Conservation (phyloP, 768 basidiomycete species). For the Boletellus sp. region DNA sequence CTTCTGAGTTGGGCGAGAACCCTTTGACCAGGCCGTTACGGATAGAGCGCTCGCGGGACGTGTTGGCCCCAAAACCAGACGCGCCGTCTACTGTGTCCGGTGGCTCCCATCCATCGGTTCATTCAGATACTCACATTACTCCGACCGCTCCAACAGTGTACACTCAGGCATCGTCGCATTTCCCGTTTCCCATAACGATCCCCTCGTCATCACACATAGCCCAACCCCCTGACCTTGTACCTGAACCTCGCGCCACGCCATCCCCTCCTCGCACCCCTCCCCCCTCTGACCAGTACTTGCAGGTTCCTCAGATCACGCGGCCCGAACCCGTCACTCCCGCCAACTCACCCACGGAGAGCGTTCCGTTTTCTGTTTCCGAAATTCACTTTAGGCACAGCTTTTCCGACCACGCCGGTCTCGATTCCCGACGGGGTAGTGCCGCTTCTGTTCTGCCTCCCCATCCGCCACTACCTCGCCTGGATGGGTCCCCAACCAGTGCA, state of each 20-base stretch:
- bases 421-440: conserved; percentile 33
- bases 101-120: conserved; percentile 27
- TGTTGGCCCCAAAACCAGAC: conserved; percentile 23
- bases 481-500: conserved; percentile 17
- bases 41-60: conserved; percentile 18
- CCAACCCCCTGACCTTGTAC: conserved; percentile 13
- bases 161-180: conserved; percentile 29
- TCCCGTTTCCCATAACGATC: conserved; percentile 46
- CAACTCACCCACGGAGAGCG: conserved; percentile 54
- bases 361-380: conserved; percentile 54
- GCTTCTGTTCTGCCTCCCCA: conserved; percentile 41
- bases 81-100: conserved; percentile 32
- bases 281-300: conserved; percentile 24
- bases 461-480: conserved; percentile 35
- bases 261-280: conserved; percentile 16
- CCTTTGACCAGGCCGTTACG: conserved; percentile 16
- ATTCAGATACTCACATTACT: conserved; percentile 15
- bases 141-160: conserved; percentile 20
- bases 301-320: conserved; percentile 16
- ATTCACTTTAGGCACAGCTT: conserved; percentile 45
- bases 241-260: conserved; percentile 16
- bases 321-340: conserved; percentile 31
- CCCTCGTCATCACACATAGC: conserved; percentile 38
- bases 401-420: conserved; percentile 28
- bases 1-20: conserved; percentile 16